Evolutionary conservation across 2,329 filamentous ascomycete species (phyloP).

Genomic region (Xylaria sp.): DNA sequence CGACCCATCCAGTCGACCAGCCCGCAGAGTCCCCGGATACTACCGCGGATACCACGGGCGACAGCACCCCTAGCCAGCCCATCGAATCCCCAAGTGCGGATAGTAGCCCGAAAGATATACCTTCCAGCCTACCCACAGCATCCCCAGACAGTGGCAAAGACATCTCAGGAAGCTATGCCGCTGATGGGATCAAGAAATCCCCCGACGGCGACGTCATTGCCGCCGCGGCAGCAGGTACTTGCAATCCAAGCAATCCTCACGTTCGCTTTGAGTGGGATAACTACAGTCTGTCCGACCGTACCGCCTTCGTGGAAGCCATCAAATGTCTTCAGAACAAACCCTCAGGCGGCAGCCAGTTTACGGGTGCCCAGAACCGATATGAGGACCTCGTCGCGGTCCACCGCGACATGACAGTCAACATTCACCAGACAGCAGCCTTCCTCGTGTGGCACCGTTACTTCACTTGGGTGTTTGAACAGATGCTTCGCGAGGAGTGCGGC

Average conservation of each 20-base stretch:
- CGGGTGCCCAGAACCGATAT: slow-evolving; percentile 48
- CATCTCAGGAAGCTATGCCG: not conserved
- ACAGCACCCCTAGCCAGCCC: not conserved
- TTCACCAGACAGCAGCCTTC: slow-evolving; percentile 46
- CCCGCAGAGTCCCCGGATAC: not conserved
- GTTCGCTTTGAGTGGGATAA: slow-evolving; percentile 50
- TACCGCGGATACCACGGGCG: not conserved
- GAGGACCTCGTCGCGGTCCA: slow-evolving; percentile 54
- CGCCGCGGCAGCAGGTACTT: slow-evolving; percentile 36
- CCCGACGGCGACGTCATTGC: slow-evolving; percentile 8
- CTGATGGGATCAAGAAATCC: not conserved
- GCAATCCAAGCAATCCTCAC: slow-evolving; percentile 42
- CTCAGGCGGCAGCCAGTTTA: slow-evolving; percentile 42
- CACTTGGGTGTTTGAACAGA: slow-evolving; percentile 50
- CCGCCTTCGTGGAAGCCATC: slow-evolving; percentile 49
- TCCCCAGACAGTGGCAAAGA: not conserved
- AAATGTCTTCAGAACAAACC: slow-evolving; percentile 50
- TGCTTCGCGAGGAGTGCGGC: slow-evolving; percentile 53
- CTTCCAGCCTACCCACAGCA: not conserved
- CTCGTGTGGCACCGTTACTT: slow-evolving; percentile 55
- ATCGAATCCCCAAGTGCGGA: too few species aligned
- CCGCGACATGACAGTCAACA: slow-evolving; percentile 49
- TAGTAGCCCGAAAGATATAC: not conserved
- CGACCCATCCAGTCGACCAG: not conserved
- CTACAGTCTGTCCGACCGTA: slow-evolving; percentile 45